Conservation (phyloP, 148 eudicot genomes). For the Fagopyrum tataricum region DNA sequence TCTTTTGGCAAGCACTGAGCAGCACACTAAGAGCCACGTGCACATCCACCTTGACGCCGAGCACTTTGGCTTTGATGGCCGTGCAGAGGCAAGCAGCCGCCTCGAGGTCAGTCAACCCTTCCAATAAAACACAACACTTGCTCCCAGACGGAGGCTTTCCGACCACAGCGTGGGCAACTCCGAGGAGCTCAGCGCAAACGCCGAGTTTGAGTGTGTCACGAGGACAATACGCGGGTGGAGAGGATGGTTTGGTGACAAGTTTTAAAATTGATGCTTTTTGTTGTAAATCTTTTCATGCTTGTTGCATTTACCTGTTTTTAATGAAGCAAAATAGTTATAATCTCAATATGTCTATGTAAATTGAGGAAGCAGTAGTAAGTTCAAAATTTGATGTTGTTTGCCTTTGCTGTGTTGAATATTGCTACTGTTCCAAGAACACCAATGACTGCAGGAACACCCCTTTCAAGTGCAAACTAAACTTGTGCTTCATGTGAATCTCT, state of each 20-base stretch:
- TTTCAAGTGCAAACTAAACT: constrained; percentile 76
- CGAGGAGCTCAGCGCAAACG: constrained; percentile 27
- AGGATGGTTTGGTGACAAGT: neutral
- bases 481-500: constrained; percentile 77
- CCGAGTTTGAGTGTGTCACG: constrained; percentile 33
- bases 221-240: constrained; percentile 16
- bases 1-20: constrained; percentile 10
- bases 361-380: neutral
- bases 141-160: constrained; percentile 6
- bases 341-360: neutral
- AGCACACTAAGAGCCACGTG: constrained; percentile 13
- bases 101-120: constrained; percentile 12
- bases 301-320: constrained; percentile 20
- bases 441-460: constrained; percentile 75
- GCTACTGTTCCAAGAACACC: constrained; percentile 57
- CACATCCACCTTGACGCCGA: constrained; percentile 9
- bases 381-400: constrained; percentile 8
- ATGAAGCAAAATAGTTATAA: neutral
- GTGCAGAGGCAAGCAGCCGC: constrained; percentile 17
- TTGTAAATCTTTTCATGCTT: constrained; percentile 32
- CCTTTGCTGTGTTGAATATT: constrained; percentile 64
- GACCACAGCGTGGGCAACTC: constrained; percentile 8
- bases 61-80: constrained; percentile 17
- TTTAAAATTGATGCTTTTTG: constrained; percentile 29
- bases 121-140: constrained; percentile 12